A percentile compares a stretch with the other conserved stretches of the same genome.
phyloP scores from a whole-genome alignment of 2,329 filamentous ascomycete genomes.

The Phoma sp. region DNA sequence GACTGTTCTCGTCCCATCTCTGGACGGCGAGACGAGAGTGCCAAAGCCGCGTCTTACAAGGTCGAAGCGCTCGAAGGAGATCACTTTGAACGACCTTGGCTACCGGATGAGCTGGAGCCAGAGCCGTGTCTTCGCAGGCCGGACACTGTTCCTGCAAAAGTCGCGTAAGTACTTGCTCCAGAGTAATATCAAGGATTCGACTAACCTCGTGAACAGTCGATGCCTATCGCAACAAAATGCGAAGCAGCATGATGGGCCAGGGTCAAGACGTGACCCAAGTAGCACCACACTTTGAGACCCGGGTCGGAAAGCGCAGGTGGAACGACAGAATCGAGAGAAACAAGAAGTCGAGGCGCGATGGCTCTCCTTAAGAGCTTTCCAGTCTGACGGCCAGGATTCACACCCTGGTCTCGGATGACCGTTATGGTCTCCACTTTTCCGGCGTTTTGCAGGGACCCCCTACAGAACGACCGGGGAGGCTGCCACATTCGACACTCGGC shows the following conservation, averaged over 20 bases:
- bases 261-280: conserved; percentile 76
- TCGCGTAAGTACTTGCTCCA: conserved; percentile 72
- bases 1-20: conserved; percentile 55
- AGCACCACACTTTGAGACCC: conserved; percentile 86
- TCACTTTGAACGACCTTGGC: conserved; percentile 89
- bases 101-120: conserved; percentile 98
- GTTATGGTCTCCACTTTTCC: conserved; percentile 41
- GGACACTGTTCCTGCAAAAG: conserved; percentile 87
- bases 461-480: conserved; percentile 38
- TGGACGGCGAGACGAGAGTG: conserved; percentile 77
- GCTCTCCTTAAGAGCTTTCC: conserved; percentile 45
- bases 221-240: conserved; percentile 91
- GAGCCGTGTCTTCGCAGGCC: conserved; percentile 85
- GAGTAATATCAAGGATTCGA: neutral
- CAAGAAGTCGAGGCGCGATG: conserved; percentile 48
- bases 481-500: conserved; percentile 35
- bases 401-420: conserved; percentile 34
- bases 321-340: conserved; percentile 54
- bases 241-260: conserved; percentile 76
- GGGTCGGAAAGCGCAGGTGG: conserved; percentile 77
- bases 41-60: conserved; percentile 76
- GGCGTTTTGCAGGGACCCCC: conserved; percentile 42
- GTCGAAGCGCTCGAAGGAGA: conserved; percentile 75
- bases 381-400: conserved; percentile 24
- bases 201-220: conserved; percentile 68